These are phyloP conservation scores for Candida sakaeoensis DNA, from an alignment of 805 yeast species.

Conservation along the genomic window DNA sequence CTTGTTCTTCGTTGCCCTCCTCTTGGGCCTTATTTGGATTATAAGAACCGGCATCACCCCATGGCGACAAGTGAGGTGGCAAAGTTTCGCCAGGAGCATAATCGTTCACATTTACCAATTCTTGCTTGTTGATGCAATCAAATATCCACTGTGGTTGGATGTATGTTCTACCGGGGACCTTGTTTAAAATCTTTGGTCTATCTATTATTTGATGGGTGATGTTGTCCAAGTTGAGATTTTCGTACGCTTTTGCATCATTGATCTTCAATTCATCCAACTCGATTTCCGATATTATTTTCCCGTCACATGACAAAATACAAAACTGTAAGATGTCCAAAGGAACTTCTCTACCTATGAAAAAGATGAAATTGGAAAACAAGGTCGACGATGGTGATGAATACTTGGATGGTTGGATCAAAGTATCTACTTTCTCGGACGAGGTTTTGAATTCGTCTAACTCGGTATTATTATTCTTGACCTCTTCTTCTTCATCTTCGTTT, in stretches of 20 bases:
- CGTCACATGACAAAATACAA: slow-evolving; percentile 82
- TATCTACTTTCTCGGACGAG: slow-evolving; percentile 66
- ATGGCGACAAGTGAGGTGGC: slow-evolving; percentile 97
- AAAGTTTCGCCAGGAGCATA: slow-evolving; percentile 93
- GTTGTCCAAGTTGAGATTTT: slow-evolving; percentile 54
- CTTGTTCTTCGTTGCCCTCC: slow-evolving; percentile 45
- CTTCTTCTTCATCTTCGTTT: slow-evolving; percentile 14
- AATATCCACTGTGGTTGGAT: slow-evolving; percentile 98
- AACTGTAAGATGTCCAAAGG: slow-evolving; percentile 89
- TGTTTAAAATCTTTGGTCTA: slow-evolving; percentile 75
- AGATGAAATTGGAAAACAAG: slow-evolving; percentile 70
- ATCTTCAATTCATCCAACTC: slow-evolving; percentile 71
- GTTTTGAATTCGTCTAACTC: slow-evolving; percentile 71
- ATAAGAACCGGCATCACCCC: slow-evolving; percentile 95
- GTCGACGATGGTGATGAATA: slow-evolving; percentile 55
- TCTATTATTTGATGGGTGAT: slow-evolving; percentile 94
- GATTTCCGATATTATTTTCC: slow-evolving; percentile 79
- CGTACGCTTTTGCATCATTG: slow-evolving; percentile 41
- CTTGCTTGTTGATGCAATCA: slow-evolving; percentile 79
- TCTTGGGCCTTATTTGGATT: slow-evolving; percentile 65
- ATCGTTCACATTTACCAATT: slow-evolving; percentile 68
- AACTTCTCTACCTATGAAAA: slow-evolving; percentile 93
- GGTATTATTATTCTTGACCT: slow-evolving; percentile 18
- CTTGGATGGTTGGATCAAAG: slow-evolving; percentile 61
- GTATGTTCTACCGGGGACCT: slow-evolving; percentile 88